Evolutionary conservation across 2,329 filamentous ascomycete species (phyloP), one percentile per base, ranked within the genome.

Genomic region (Lecanicillium sp.): DNA sequence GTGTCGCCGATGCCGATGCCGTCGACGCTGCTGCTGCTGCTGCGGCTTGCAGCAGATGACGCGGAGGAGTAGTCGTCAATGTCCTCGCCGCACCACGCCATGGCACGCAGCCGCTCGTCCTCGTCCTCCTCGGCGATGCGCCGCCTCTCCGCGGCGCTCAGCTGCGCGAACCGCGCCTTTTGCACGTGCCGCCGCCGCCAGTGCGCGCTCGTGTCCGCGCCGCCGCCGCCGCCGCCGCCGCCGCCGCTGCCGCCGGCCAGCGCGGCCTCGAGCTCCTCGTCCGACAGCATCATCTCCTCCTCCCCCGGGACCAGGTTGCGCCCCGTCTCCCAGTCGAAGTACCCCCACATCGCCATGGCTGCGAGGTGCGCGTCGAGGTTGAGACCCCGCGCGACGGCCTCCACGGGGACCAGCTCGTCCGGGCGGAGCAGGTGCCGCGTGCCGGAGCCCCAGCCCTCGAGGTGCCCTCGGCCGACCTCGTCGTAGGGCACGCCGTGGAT

Each of bases 261-360:
- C 6, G 48, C 52, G 19, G 68, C 55, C 21, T 57, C 56, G 29
- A 56, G 50, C 23, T 74, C 73, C 38, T 72, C 67, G 55, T 79
- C 72, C 10, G 64, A 68, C 57, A 80, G 70, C 57, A 76, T 74
- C 54, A 74, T 67, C 58, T 79, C 72, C 41, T 75, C 70, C 42
- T 70, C 61, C 9, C 63, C 68, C 2, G 78, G 75, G 0, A 73
- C 68, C 5, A 78, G 56, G 58, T 81, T 74, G 52, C 67, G 60
- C 41, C 77, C 72, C 2, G 71, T 78, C 4, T 60, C 41, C 44
- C 69, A 72, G 61, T 85, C 72, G 23, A 83, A 66, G 58, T 76
- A 76, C 1, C 86, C 85, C 70, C 78, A 87, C 14, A 78, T 52
- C 55, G 82, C 69, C 72, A 86, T 82, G 49, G 74, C 67, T 12